These are phyloP conservation scores for Protomyces inouyei DNA, from an alignment of 1,139 yeast genomes.

Conservation along the genomic window DNA sequence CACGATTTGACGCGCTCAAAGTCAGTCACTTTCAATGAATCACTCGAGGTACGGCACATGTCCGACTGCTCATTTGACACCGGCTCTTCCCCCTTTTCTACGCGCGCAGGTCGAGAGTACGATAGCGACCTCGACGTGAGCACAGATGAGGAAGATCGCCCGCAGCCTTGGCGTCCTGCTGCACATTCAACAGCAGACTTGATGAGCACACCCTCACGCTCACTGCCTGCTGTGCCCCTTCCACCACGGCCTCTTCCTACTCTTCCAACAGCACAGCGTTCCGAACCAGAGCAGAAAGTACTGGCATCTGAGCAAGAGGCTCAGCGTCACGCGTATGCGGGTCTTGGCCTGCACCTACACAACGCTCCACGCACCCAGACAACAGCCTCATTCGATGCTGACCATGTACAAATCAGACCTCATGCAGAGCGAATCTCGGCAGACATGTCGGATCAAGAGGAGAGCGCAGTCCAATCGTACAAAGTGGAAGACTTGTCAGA, in stretches of 20 bases:
- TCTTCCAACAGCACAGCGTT: background rate
- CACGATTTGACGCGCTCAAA: conserved; percentile 4
- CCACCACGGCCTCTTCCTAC: conserved; percentile 13
- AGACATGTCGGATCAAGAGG: background rate
- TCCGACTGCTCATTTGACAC: conserved; percentile 20
- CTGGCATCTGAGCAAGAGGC: conserved; percentile 18
- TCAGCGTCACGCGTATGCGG: conserved; percentile 1
- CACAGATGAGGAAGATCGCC: background rate
- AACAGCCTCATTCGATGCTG: conserved; percentile 5
- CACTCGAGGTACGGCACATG: conserved; percentile 23
- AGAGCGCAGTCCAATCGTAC: background rate
- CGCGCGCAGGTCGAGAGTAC: background rate
- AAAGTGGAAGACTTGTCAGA: background rate
- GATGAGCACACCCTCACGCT: background rate
- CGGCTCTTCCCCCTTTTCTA: conserved; percentile 13
- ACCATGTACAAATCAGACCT: conserved; percentile 6
- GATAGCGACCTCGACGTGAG: background rate
- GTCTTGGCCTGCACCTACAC: conserved; percentile 16
- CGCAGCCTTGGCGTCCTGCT: background rate
- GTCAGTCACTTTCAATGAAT: conserved; percentile 22
- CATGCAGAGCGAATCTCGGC: background rate
- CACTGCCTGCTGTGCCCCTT: background rate
- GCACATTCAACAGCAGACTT: background rate
- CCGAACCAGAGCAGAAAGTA: conserved; percentile 1
- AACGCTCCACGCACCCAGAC: background rate